A percentile compares a stretch with the other conserved stretches of the same genome.
Conservation (phyloP, 2,329 filamentous ascomycete genomes). For the Didymella segeticola region DNA sequence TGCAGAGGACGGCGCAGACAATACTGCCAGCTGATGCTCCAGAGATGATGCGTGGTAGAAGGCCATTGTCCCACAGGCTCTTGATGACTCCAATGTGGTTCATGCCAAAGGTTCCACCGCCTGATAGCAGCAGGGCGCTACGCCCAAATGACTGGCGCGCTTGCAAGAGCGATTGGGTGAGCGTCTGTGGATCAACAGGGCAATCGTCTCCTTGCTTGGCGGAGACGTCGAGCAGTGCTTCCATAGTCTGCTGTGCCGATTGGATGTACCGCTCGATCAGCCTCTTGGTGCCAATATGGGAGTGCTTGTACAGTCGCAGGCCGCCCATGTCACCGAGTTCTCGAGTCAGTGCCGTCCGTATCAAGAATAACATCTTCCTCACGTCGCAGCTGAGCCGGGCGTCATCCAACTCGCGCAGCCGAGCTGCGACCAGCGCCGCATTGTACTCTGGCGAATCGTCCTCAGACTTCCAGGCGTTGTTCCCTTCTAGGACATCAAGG, state of each 20-base stretch:
- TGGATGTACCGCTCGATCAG: constrained; percentile 88
- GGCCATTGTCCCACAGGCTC: constrained; percentile 73
- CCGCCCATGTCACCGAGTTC: constrained; percentile 88
- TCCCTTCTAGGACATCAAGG: constrained; percentile 79
- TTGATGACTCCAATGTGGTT: constrained; percentile 89
- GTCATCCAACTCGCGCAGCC: constrained; percentile 76
- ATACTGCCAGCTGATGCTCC: constrained; percentile 89
- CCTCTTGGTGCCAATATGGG: constrained; percentile 83
- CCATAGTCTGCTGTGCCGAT: constrained; percentile 76
- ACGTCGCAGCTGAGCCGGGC: constrained; percentile 76
- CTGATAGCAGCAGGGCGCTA: constrained; percentile 81
- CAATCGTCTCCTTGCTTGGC: constrained; percentile 56
- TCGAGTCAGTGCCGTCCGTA: constrained; percentile 80
- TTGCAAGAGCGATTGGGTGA: constrained; percentile 73
- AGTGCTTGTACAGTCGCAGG: constrained; percentile 80
- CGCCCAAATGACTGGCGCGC: constrained; percentile 84
- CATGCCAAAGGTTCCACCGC: constrained; percentile 90
- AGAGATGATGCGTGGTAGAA: constrained; percentile 85
- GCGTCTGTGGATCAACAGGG: constrained; percentile 63
- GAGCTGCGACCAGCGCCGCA: constrained; percentile 69
- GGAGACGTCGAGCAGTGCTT: constrained; percentile 70
- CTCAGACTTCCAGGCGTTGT: constrained; percentile 80
- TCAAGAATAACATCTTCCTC: constrained; percentile 76
- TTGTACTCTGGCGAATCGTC: constrained; percentile 74
- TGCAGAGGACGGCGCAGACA: constrained; percentile 80